phyloP scores from a whole-genome alignment of 192 early-diverging fungal species.

The Coemansia sp. region DNA sequence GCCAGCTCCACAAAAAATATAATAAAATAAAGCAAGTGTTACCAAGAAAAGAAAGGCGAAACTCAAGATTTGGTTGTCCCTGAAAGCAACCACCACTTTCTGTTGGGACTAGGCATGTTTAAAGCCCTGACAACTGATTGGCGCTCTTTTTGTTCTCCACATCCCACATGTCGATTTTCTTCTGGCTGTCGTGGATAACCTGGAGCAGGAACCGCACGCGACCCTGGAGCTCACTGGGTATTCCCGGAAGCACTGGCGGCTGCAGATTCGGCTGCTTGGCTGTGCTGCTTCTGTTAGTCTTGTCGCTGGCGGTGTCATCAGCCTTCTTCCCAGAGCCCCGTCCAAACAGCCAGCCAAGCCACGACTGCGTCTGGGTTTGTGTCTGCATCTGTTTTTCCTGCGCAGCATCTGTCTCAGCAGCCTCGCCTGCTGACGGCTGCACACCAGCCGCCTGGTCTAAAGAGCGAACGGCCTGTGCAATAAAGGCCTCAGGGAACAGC shows the following conservation, averaged over 20 bases:
- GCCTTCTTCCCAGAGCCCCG: conserved; percentile 15
- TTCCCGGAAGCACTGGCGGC: conserved; percentile 35
- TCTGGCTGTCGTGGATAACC: conserved; percentile 58
- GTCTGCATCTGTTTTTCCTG: background rate
- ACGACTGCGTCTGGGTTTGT: conserved; percentile 15
- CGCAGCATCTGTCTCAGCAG: background rate
- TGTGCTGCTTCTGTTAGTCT: background rate
- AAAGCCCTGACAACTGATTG: conserved; percentile 19
- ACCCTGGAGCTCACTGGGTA: conserved; percentile 62
- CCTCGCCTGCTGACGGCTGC: background rate
- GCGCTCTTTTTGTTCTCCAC: conserved; percentile 26
- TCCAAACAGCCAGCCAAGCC: conserved; percentile 56
- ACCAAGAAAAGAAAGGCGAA: conserved; percentile 5
- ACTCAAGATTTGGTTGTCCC: no score
- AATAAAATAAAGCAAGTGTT: background rate
- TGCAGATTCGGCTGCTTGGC: background rate
- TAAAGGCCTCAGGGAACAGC: conserved; percentile 30
- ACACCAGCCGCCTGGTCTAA: conserved; percentile 4
- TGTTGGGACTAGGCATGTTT: background rate
- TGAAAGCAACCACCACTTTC: no score
- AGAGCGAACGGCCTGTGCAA: conserved; percentile 51
- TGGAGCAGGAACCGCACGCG: conserved; percentile 62
- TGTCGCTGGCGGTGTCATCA: background rate
- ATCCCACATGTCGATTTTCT: conserved; percentile 59
- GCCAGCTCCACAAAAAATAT: conserved; percentile 7